Evolutionary conservation across 805 yeast species (phyloP).

Genomic region (Tetrapisispora phaffii): DNA sequence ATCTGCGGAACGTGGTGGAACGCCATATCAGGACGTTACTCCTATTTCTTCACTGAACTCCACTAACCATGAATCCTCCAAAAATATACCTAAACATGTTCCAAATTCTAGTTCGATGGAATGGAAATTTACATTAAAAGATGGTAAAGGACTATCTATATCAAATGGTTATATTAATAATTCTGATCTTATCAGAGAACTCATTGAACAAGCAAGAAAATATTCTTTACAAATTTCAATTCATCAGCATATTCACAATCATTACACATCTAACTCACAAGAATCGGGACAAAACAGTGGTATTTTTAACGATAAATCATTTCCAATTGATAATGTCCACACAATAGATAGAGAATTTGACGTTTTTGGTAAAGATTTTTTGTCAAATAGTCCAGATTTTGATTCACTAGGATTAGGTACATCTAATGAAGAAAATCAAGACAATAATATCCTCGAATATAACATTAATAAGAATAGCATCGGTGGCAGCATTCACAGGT

Average conservation of each 20-base stretch:
- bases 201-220: conserved; percentile 51
- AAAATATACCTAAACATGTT: neutral
- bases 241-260: conserved; percentile 82
- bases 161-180: conserved; percentile 43
- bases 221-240: conserved; percentile 53
- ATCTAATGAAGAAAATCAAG: conserved; percentile 10
- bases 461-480: neutral
- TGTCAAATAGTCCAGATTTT: conserved; percentile 16
- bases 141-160: conserved; percentile 37
- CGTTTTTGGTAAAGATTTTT: conserved; percentile 8
- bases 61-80: neutral
- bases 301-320: neutral
- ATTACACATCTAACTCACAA: conserved; percentile 34
- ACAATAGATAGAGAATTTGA: neutral
- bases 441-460: neutral
- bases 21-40: neutral
- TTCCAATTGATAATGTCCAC: neutral
- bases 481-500: neutral
- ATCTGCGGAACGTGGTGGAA: neutral
- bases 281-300: neutral
- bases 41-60: neutral
- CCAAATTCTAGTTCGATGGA: conserved; percentile 33
- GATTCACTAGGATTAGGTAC: conserved; percentile 13
- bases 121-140: conserved; percentile 51
- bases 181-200: conserved; percentile 44